Conservation (phyloP, 345 rosid genomes). For the Citrus inodora region DNA sequence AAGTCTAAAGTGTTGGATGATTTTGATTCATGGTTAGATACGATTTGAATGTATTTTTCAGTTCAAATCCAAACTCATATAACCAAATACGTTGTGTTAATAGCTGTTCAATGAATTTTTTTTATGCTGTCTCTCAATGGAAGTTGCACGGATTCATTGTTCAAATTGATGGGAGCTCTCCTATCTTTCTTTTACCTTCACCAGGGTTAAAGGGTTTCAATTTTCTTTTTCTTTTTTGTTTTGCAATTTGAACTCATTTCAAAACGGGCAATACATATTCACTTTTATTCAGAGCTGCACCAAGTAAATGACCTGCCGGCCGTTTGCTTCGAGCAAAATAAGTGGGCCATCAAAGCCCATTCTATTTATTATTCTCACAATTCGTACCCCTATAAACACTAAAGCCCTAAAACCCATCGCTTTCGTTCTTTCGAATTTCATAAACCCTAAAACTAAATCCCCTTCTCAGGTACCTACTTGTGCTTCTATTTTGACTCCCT, state of each 20-base stretch:
- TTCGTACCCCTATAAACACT: not conserved
- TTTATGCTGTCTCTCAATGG: not conserved
- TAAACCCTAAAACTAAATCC: conserved; percentile 6
- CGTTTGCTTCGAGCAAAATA: no score
- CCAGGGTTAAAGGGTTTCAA: not conserved
- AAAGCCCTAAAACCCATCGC: not conserved
- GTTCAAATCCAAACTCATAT: not conserved
- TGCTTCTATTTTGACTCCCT: not conserved
- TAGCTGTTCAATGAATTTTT: not conserved
- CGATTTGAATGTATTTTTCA: conserved; percentile 34
- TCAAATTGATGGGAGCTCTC: not conserved
- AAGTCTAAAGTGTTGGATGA: conserved; percentile 63
- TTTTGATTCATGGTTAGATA: conserved; percentile 85
- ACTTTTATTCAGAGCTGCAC: no score
- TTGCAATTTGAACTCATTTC: no score
- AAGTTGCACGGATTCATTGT: not conserved
- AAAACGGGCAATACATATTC: no score
- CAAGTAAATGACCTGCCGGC: not conserved
- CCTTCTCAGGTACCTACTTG: not conserved
- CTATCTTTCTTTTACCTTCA: not conserved
- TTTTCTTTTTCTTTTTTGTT: no score
- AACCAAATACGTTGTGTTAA: not conserved
- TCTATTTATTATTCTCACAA: no score
- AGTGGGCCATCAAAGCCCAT: not conserved
- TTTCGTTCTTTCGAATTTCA: not conserved